Evolutionary conservation across 176 grass and related monocot genomes (phyloP).

Genomic region (Phragmites australis): DNA sequence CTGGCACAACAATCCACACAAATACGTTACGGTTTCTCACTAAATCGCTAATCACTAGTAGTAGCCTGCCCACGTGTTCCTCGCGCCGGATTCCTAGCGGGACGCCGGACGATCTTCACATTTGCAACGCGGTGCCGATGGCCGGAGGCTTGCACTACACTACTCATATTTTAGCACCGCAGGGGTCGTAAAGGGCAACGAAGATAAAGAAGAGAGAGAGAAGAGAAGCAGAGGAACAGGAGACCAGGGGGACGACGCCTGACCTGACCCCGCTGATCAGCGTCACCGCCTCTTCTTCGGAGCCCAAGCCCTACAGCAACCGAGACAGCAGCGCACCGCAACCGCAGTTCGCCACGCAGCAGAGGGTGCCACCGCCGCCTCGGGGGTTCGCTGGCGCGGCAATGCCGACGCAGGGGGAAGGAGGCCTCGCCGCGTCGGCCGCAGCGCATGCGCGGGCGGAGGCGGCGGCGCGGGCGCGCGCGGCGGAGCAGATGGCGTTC

Average conservation of each 20-base stretch:
- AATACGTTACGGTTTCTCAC: no score
- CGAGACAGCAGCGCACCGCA: conserved; percentile 2
- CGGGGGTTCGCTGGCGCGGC: neutral
- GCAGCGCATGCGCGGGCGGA: neutral
- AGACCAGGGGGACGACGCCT: neutral
- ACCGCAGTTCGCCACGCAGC: neutral
- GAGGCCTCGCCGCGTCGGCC: neutral
- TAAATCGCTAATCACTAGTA: no score
- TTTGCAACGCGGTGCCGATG: neutral
- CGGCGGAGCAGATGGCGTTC: conserved; percentile 56
- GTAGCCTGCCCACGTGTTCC: no score
- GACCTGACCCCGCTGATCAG: conserved; percentile 30
- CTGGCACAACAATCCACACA: no score
- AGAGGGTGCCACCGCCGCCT: neutral
- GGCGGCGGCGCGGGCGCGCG: conserved; percentile 25
- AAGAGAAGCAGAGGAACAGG: neutral
- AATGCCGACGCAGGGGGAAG: neutral
- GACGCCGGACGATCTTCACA: no score
- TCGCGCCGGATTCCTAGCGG: no score
- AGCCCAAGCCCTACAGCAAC: conserved; percentile 19
- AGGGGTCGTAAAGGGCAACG: neutral
- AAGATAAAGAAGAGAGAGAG: neutral
- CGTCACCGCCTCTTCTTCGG: neutral
- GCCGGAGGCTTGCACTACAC: neutral
- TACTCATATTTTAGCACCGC: neutral